Evolutionary conservation across 768 basidiomycete species (phyloP).

Genomic region (Lentinus brumalis): DNA sequence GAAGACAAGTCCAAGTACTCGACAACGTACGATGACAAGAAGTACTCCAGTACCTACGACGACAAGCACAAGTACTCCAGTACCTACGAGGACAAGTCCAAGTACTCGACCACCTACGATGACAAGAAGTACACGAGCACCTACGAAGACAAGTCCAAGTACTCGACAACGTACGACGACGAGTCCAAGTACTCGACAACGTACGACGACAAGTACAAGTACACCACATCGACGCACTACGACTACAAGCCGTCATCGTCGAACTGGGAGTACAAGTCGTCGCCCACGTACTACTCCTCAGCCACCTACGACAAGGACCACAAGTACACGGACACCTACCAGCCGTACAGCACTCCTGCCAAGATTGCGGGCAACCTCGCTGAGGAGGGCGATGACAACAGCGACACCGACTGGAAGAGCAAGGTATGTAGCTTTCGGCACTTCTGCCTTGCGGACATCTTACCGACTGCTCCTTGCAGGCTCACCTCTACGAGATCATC

Average conservation of each 20-base stretch:
- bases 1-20: neutral
- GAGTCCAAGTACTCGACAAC: neutral
- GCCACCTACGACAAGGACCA: neutral
- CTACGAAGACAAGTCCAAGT: neutral
- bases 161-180: neutral
- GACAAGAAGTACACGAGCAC: no score
- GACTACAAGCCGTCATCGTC: neutral
- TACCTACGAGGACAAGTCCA: no score
- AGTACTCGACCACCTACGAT: no score
- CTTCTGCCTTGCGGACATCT: neutral
- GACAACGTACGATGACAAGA: no score
- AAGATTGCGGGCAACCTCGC: constrained; percentile 10
- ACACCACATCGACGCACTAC: neutral
- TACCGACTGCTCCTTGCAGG: neutral
- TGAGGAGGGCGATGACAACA: constrained; percentile 12
- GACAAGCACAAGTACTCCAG: no score
- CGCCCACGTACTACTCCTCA: neutral
- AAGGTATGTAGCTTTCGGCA: neutral
- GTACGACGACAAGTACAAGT: neutral
- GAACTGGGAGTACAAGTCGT: no score
- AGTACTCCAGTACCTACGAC: no score
- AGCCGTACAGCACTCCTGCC: neutral
- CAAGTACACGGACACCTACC: neutral
- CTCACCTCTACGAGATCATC: constrained; percentile 20
- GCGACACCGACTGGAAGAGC: constrained; percentile 6